Conservation (phyloP, 768 basidiomycete genomes). For the Crassisporium funariophilum region DNA sequence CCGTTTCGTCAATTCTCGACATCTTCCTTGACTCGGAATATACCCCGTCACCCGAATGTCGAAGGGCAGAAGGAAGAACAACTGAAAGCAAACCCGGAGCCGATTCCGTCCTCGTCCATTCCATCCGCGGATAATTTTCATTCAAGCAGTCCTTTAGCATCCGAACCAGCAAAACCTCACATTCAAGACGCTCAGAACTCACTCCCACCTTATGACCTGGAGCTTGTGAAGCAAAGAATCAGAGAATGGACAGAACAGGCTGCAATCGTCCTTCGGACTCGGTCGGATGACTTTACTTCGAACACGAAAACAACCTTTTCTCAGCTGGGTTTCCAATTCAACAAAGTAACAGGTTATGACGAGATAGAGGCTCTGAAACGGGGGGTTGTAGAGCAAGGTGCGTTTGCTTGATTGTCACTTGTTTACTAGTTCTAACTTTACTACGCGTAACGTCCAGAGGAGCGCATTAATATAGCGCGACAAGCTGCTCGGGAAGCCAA, state of each 20-base stretch:
- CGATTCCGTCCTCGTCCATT: neutral
- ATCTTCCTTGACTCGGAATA: slow-evolving; percentile 30
- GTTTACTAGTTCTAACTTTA: neutral
- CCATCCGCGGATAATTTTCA: neutral
- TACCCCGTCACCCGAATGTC: slow-evolving; percentile 4
- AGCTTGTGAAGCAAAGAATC: slow-evolving; percentile 40
- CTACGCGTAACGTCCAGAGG: slow-evolving; percentile 51
- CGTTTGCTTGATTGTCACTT: slow-evolving; percentile 21
- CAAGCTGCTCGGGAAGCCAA: slow-evolving; percentile 74
- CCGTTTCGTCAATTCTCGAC: slow-evolving; percentile 32
- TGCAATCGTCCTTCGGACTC: slow-evolving; percentile 48
- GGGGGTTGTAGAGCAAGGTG: slow-evolving; percentile 82
- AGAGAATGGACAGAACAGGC: slow-evolving; percentile 53
- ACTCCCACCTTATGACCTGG: slow-evolving; percentile 32
- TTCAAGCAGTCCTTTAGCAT: neutral
- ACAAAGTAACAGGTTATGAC: slow-evolving; percentile 89
- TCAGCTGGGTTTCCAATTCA: slow-evolving; percentile 76
- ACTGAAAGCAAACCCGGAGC: neutral
- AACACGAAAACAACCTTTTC: slow-evolving; percentile 63
- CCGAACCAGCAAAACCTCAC: slow-evolving; percentile 3
- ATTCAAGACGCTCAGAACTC: slow-evolving; percentile 18
- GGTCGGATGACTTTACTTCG: slow-evolving; percentile 60
- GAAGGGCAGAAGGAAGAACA: neutral
- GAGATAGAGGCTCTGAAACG: slow-evolving; percentile 82
- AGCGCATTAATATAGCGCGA: slow-evolving; percentile 66